Evolutionary conservation across 257 asterid genomes (phyloP), one percentile per base, ranked within the genome.

Genomic region (Plectranthus barbatus): DNA sequence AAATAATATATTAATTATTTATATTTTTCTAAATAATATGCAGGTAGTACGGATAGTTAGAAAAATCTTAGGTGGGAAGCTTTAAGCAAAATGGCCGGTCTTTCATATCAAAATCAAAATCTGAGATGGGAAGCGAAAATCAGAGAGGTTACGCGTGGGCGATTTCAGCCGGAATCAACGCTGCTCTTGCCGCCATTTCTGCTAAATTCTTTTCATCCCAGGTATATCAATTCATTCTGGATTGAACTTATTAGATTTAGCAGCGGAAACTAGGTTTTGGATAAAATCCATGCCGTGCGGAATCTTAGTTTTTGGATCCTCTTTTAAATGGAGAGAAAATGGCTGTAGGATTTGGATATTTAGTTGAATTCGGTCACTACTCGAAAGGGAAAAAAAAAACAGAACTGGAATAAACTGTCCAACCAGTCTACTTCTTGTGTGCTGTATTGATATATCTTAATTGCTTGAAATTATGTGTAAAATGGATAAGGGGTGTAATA

Each of bases 141-240:
- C 83, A 72, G 68, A 81, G 64, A 66, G 98, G 93, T 0, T 86
- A 88, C 64, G 83, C 65, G 1, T 86, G 94, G 95, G 95, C 97
- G 29, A 74, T 84, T 56, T 68, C 84, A 11, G 98, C 98, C 41
- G 98, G 98, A 61, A 18, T 86, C 66, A 88, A 82, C 79, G 98
- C 98, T 21, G 96, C 98, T 53, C 77, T 89, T 4, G 91, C 98
- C 49, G 95, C 98, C 68, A 76, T 92, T 21, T 77, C 91, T 21
- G 97, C 98, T 19, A 92, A 92, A 71, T 78, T 77, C 83, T 88
- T 92, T 72, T 46, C 80, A 2, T 71, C 89, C 2, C 87, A 81
- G 92, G 98, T 89, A 49, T 55, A 23, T 40, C 1, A 4, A 20
- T 41, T 45, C 10, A 41, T 60, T 50, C 14, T 18, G 11, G 29